A percentile compares a stretch with the other conserved stretches of the same genome.
Conservation (phyloP, 805 yeast species). For the Kazachstania psychrophila region DNA sequence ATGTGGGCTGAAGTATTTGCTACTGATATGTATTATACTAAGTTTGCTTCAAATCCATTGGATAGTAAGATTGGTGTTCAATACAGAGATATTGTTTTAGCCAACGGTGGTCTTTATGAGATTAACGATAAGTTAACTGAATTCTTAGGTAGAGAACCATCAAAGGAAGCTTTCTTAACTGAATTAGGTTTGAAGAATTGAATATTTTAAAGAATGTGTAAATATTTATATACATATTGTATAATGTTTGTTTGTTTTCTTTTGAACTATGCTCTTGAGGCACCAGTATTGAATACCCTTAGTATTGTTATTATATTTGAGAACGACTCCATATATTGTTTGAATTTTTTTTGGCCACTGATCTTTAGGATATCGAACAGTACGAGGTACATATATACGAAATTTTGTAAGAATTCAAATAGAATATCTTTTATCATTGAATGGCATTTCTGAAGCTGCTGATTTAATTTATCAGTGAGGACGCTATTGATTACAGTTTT, state of each 20-base stretch:
- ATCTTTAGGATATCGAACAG: slow-evolving; percentile 16
- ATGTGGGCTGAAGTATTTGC: slow-evolving; percentile 82
- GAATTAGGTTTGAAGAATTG: slow-evolving; percentile 44
- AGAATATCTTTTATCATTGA: slow-evolving; percentile 10
- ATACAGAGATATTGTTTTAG: slow-evolving; percentile 62
- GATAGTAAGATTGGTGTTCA: slow-evolving; percentile 48
- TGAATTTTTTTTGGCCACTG: slow-evolving; percentile 8
- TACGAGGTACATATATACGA: slow-evolving; percentile 18
- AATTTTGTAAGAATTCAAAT: slow-evolving; percentile 22
- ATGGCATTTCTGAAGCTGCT: slow-evolving; percentile 9
- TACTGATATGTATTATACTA: slow-evolving; percentile 66
- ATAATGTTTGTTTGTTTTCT: not conserved
- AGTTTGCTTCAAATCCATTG: slow-evolving; percentile 62
- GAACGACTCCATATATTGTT: slow-evolving; percentile 14
- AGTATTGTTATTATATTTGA: slow-evolving; percentile 18
- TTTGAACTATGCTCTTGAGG: not conserved
- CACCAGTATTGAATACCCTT: slow-evolving; percentile 11
- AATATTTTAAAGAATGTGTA: not conserved
- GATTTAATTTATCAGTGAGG: slow-evolving; percentile 13
- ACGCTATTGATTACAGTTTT: slow-evolving; percentile 10
- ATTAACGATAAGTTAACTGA: slow-evolving; percentile 55
- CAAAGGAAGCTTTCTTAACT: slow-evolving; percentile 57
- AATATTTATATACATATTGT: slow-evolving; percentile 2
- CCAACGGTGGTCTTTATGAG: slow-evolving; percentile 66
- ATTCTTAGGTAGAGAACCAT: slow-evolving; percentile 69